A percentile compares a stretch with the other conserved stretches of the same genome.
Conservation (phyloP, 257 asterid species). For the Thymus quinquecostatus region DNA sequence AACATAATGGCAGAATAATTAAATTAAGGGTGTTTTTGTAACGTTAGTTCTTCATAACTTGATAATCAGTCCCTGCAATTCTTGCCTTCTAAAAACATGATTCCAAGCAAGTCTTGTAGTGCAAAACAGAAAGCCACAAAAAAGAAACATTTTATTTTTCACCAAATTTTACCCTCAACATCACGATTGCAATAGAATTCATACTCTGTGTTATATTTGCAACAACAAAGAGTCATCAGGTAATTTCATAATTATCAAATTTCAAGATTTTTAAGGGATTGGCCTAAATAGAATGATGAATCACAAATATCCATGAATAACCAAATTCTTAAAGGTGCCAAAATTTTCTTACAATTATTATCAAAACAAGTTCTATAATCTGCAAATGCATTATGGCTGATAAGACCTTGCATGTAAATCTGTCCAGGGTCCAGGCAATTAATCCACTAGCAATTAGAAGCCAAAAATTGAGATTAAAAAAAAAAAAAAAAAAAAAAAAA, state of each 20-base stretch:
- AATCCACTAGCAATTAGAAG: neutral
- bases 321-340: neutral
- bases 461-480: neutral
- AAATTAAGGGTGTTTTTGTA: neutral
- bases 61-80: neutral
- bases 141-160: neutral
- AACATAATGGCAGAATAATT: constrained; percentile 2
- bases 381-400: neutral
- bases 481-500: neutral
- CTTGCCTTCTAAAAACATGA: neutral
- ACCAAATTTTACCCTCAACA: neutral
- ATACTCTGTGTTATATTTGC: neutral
- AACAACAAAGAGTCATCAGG: neutral
- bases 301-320: neutral
- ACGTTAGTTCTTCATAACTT: neutral
- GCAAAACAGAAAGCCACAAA: neutral
- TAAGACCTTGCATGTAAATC: neutral
- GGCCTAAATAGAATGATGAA: neutral
- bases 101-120: neutral
- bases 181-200: neutral
- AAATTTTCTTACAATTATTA: neutral
- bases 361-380: neutral
- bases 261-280: neutral
- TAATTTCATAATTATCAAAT: neutral
- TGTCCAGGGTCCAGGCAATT: neutral